Evolutionary conservation across 768 basidiomycete species (phyloP).

Genomic region (Lactifluus pinguis): DNA sequence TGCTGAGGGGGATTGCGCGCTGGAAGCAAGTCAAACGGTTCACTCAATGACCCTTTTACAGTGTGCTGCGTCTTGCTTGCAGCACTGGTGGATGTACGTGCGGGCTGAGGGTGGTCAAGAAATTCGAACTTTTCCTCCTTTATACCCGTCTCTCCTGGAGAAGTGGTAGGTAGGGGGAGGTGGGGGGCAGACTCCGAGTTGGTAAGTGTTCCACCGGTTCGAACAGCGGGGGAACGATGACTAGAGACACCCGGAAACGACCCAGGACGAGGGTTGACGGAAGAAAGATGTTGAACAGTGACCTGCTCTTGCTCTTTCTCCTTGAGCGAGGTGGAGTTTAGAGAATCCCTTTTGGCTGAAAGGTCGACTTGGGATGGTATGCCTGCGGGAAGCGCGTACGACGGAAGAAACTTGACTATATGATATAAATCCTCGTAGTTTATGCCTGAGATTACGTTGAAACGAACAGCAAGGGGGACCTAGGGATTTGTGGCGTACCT

Average conservation of each 20-base stretch:
- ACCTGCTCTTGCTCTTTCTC: not conserved
- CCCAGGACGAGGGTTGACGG: not conserved
- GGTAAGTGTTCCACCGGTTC: not conserved
- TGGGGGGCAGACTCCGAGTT: slow-evolving; percentile 2
- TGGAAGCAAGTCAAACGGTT: slow-evolving; percentile 44
- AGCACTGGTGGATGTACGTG: slow-evolving; percentile 3
- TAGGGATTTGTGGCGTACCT: slow-evolving; percentile 2
- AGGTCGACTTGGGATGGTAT: slow-evolving; percentile 34
- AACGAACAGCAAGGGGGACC: not conserved
- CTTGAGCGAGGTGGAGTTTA: not conserved
- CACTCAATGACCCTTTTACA: slow-evolving; percentile 21
- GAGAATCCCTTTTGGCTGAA: not conserved
- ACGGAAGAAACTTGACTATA: slow-evolving; percentile 64
- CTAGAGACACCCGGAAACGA: not conserved
- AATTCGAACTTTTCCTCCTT: not conserved
- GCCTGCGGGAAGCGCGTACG: slow-evolving; percentile 47
- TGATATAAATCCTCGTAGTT: slow-evolving; percentile 48
- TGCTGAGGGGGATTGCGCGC: slow-evolving; percentile 50
- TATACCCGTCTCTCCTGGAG: not conserved
- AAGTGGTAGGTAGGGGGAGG: slow-evolving; percentile 15
- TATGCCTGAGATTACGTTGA: slow-evolving; percentile 16
- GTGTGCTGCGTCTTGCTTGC: not conserved
- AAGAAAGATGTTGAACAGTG: not conserved
- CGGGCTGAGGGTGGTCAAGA: slow-evolving; percentile 6
- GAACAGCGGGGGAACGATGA: not conserved